Evolutionary conservation across 257 asterid species (phyloP), one percentile per base, ranked within the genome.

Genomic region (Ajuga chamaepitys): DNA sequence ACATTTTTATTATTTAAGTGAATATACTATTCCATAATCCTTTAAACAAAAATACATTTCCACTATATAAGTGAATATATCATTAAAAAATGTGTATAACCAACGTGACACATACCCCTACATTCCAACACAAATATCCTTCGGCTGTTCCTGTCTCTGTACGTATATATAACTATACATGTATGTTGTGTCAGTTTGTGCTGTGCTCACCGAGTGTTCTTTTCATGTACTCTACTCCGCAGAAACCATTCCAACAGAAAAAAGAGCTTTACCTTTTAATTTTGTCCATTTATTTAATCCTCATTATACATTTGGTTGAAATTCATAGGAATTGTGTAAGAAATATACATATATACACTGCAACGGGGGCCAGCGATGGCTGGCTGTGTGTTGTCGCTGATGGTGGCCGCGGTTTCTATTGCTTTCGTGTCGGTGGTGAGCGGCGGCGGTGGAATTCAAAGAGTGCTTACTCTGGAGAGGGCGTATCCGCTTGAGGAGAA

Each of bases 381-480:
- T 69, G 82, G 71, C 70, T 62, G 57, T 59, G 16, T 22, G 61
- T 58, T 79, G 47, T 35, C 78, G 69, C 46, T 74, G 65, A 17
- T 40, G 28, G 68, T 18, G 47, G 74, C 48, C 62, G 65, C 70
- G 72, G 74, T 64, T 61, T 52, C 70, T 25, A 34, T 66, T 56
- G 67, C 70, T 17, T 17, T 76, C 25, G 47, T 17, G 75, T 66
- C 57, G 60, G 76, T 44, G 12, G 75, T 12, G 62, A 40, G 65
- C 32, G 81, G 66, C 21, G 81, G 76, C 35, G 68, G 54, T 0
- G 84, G 79, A 46, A 75, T 73, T 17, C 72, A 77, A 8, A 63
- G 79, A 37, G 87, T 84, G 53, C 82, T 91, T 7, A 70, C 80
- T 14, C 80, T 91, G 55, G 88, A 91, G 66, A 81, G 96, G 73